Base-by-base conservation (phyloP, 108 stramenopile genomes). In the Aurantiochytrium sp. region DNA sequence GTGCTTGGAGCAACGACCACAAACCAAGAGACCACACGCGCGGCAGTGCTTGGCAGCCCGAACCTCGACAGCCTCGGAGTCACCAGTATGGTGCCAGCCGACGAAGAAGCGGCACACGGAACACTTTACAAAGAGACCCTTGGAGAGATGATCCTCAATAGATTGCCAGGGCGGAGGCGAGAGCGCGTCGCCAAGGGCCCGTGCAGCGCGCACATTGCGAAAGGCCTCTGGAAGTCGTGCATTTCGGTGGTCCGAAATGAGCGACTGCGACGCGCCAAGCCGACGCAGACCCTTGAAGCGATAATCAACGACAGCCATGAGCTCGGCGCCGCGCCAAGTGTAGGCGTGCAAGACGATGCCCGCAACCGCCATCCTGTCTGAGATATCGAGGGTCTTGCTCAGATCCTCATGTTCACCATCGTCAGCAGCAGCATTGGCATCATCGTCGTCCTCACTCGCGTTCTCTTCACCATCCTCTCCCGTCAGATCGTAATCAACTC, bases 31-130 rank as follows among this genome's bases (percentile, higher is more conserved):
- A 21, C 98, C 98, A 90, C 98, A 99, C 42, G 95, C 93, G 5
- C 97, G 93, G 88, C 98, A 99, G 89, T 98, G 97, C 89, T 99
- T 97, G 91, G 97, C 97, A 90, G 98, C 98, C 53, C 23, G 55
- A 12, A 87, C 28, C 57, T 58, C 57, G 42, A 87, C 57, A 14
- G 57, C 87, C 29, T 87, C 25, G 19, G 29, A 58, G 25, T 87
- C 87, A 28, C 57, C 87, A 16, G 87, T 87, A 18, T 53, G 45
- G n/a, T 83, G 76, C 76, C 76, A 83, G 10, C 76, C 76, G 16
- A 83, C 76, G 49, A 83, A 83, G 76, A 45, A 83, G 25, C 51
- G 49, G 23, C 76, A 83, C 76, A 83, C 76, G 23, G 49, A 53
- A 23, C 76, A 83, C n/a, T 83, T 83, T 53, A 83, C 76, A 23